Base-by-base conservation (phyloP, 768 basidiomycete genomes). In the Thelephora aurantiotincta region DNA sequence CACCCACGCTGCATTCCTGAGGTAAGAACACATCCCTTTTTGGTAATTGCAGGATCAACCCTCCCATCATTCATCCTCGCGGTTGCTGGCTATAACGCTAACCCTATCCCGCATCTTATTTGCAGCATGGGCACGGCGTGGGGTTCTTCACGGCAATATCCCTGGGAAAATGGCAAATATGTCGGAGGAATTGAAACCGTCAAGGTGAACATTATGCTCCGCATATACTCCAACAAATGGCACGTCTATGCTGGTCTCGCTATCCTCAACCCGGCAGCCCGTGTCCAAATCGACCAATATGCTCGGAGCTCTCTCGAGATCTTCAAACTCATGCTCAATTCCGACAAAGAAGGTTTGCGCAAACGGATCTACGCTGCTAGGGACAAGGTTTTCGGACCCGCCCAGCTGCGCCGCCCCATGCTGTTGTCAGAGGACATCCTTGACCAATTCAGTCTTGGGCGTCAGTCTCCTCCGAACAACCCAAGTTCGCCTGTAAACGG, bases 241-340 rank as follows among this genome's bases (percentile, higher is more conserved):
- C 94, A 99, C 65, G 94, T 99, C 58, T 99, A 99, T 61, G 94
- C 94, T 12, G 94, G 96, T 1, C 76, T 99, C n/a, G 94, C 94
- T 1, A 89, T 98, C 60, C 75, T 99, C 52, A 98, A 99, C 63
- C 94, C 96, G 4, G 80, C 74, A 11, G 96, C 96, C 0, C 75
- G 76, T 36, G 62, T 72, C 1, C 94, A 97, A 60, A 97, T 99
- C 53, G 74, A 96, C 55, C 90, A 94, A 54, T 99, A 82, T 59
- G 82, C 94, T 2, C 74, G 76, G 50, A 84, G 81, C 57, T 78
- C 80, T 6, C 86, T 85, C 2, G 91, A 90, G 49, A 71, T 98
- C 23, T 98, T 91, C 73, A 98, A 97, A 63, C 72, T 99, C 59
- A 98, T 99, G 92, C 71, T 98, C 42, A 68, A 65, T 9, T 68